Evolutionary conservation across 805 yeast species (phyloP), one percentile per base, ranked within the genome.

Genomic region (Komagataella ulmi): DNA sequence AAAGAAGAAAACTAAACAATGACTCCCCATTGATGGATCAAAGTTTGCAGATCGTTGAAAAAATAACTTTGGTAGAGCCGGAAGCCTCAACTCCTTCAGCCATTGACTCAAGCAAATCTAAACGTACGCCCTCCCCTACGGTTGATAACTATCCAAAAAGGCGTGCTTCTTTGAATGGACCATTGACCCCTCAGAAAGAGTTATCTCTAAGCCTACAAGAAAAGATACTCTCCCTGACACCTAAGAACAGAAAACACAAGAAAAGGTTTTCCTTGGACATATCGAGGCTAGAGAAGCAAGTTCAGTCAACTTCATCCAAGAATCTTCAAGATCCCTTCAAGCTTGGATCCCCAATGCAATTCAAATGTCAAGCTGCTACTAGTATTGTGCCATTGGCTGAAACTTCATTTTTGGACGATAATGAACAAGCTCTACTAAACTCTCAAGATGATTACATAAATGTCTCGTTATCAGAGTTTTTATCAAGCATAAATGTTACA

Each of bases 401-500:
- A n/a, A 51, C 50, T 2, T 53, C 54, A 1, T 57, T 50, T 4
- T 59, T 54, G 18, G 59, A 55, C 8, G 60, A 55, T 6, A 57
- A 49, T 30, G 30, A 47, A 17, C 49, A 47, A 7, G 49, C 49
- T 17, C 56, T 47, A 40, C 49, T 47, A n/a, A 48, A 47, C 45
- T 48, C 50, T 2, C 60, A 61, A 24, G 64, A 56, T 17, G 59
- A 64, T 45, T 66, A 65, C 50, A 54, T 53, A 3, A 67, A 70
- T 3, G 72, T 72, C 3, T 58, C 71, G 1, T 61, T 75, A 30
- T 59, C 62, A 2, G 64, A 66, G 14, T 75, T 75, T 50, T 59
- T 75, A 57, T 56, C 58, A 7, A 72, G 70, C 49, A 63, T 74
- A 18, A 70, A 70, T 2, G 64, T 74, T 14, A 66, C 65, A 50